A percentile compares a stretch with the other conserved stretches of the same genome.
Evolutionary conservation across 2,329 filamentous ascomycete genomes (phyloP).

Genomic region (Dryadomyces quercus-mongolicae): DNA sequence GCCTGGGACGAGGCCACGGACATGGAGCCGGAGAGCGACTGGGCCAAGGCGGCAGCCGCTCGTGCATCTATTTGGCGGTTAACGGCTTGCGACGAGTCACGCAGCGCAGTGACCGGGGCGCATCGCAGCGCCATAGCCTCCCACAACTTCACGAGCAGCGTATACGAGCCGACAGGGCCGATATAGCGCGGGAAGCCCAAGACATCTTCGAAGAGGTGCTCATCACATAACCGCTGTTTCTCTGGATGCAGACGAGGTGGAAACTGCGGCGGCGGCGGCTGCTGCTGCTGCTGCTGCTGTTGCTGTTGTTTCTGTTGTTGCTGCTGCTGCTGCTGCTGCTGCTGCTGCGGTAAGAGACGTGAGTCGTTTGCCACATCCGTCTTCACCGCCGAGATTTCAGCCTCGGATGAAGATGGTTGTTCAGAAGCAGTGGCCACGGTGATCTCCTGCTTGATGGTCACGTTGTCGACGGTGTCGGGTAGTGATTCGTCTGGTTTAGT

Average conservation of each 20-base stretch:
- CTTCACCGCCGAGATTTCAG: background rate
- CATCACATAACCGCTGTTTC: background rate
- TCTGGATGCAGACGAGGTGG: background rate
- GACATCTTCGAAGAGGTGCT: slow-evolving; percentile 8
- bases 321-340: background rate
- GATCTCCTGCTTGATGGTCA: background rate
- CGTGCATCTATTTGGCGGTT: background rate
- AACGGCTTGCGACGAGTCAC: no score
- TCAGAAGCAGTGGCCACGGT: background rate
- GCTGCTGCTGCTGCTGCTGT: background rate
- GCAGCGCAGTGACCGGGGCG: no score
- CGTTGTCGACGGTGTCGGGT: background rate
- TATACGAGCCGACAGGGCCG: slow-evolving; percentile 10
- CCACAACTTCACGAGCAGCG: slow-evolving; percentile 10
- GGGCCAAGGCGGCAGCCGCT: background rate
- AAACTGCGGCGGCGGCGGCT: background rate
- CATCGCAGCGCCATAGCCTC: slow-evolving; percentile 3
- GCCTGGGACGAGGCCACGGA: background rate
- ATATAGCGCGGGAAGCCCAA: slow-evolving; percentile 10
- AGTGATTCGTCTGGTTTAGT: background rate
- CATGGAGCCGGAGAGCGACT: background rate
- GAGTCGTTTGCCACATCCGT: background rate
- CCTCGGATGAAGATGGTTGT: background rate
- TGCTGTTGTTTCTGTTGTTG: background rate
- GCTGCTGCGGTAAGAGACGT: background rate